Base-by-base conservation (phyloP, 352 stramenopile species). In the Globisporangium radiosum region DNA sequence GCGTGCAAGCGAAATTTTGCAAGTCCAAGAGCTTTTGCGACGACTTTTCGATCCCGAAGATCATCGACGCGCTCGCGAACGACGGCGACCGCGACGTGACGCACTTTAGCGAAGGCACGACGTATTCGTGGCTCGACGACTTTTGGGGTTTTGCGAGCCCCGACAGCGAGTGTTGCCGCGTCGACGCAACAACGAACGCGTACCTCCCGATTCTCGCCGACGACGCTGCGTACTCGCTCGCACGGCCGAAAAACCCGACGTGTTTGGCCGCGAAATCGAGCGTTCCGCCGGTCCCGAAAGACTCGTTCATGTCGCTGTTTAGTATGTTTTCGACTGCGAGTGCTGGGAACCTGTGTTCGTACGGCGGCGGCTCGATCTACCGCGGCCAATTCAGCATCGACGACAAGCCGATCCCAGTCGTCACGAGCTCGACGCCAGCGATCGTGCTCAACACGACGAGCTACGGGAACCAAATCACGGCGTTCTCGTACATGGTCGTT, bases 121-220 rank as follows among this genome's bases (percentile, higher is more conserved):
- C 81, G 62, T 72, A 71, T 36, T 92, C 82, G 42, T 92, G 82
- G 82, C 64, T 90, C 17, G 82, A 92, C 64, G 74, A 90, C 56
- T 88, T 90, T 64, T 90, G 80, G 80, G 48, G 62, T 5, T 92
- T 90, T 65, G 63, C 78, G 44, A 72, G 73, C 10, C 67, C 78
- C 8, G 69, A 81, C 39, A 85, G 50, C 45, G 82, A 88, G 59
- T 92, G 82, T 56, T 92, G 82, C 40, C 76, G 76, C 7, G 64
- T 90, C 39, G 68, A 89, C 38, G 36, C 44, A 4, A 60, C 58
- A 19, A 68, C 74, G 14, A 63, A 63, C 6, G 52, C 65, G 7
- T 92, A 87, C 63, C 59, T 76, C 7, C 72, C 79, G 39, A 67
- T 80, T 39, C 43, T 59, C 4, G 48, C 67, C 7, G 61, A 74